phyloP scores from a whole-genome alignment of 1,139 yeast genomes.

The Kurtzmaniella quercitrusa region DNA sequence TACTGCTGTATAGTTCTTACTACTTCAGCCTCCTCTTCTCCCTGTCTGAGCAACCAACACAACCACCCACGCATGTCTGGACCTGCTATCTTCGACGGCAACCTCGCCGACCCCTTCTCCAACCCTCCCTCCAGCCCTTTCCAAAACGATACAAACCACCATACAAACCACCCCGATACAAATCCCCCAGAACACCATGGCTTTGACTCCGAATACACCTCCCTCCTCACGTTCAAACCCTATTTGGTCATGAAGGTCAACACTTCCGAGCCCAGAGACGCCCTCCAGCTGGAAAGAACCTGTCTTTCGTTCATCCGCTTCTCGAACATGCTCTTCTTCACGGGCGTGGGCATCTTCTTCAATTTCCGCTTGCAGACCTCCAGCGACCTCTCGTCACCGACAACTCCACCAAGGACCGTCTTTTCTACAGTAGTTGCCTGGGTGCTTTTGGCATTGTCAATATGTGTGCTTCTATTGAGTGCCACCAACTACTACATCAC shows the following conservation, averaged over 20 bases:
- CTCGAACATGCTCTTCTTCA: conserved; percentile 44
- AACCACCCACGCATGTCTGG: too few relatives aligned
- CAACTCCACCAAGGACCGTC: conserved; percentile 10
- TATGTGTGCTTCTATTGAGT: conserved; percentile 37
- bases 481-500: conserved; percentile 44
- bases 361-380: conserved; percentile 44
- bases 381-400: conserved; percentile 10
- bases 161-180: neutral
- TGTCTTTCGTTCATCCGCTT: conserved; percentile 51
- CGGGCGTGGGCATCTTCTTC: conserved; percentile 50
- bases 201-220: neutral
- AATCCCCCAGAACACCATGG: neutral
- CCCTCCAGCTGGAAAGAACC: conserved; percentile 57
- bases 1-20: too few relatives aligned
- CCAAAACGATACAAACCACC: neutral
- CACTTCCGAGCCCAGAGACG: conserved; percentile 58
- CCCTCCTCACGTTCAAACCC: conserved; percentile 1
- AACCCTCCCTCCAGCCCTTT: neutral
- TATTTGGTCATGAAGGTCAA: conserved; percentile 34
- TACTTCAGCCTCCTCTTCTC: too few relatives aligned
- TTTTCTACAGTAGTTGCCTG: conserved; percentile 35
- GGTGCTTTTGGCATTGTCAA: conserved; percentile 36
- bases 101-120: too few relatives aligned
- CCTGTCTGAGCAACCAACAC: too few relatives aligned
- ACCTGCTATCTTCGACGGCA: too few relatives aligned